Percentiles rank a stretch among this genome's conserved stretches.
Evolutionary conservation across 116 monocot species (phyloP).

Genomic region (Papilionanthe hybrid): DNA sequence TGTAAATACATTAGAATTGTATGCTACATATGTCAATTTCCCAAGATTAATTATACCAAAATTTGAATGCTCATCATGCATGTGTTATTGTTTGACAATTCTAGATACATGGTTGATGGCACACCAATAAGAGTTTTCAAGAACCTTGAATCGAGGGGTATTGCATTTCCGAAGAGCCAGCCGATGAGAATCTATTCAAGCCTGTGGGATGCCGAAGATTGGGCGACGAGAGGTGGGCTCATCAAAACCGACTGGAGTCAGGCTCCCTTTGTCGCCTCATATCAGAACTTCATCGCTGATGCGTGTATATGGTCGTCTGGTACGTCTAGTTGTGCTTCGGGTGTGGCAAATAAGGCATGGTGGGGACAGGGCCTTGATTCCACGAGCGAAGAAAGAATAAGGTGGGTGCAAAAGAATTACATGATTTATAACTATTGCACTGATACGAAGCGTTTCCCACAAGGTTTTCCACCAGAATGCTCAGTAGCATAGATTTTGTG

Average conservation of each 20-base stretch:
- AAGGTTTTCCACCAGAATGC: conserved; percentile 48
- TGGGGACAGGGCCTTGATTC: conserved; percentile 36
- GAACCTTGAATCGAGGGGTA: conserved; percentile 40
- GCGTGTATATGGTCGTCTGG: conserved; percentile 38
- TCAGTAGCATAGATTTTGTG: conserved; percentile 12
- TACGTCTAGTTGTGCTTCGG: conserved; percentile 20
- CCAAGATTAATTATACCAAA: neutral
- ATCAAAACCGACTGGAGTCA: conserved; percentile 58
- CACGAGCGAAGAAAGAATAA: conserved; percentile 22
- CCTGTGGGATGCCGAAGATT: conserved; percentile 69
- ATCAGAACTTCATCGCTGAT: conserved; percentile 49
- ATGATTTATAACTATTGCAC: conserved; percentile 51
- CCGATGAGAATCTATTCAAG: conserved; percentile 64
- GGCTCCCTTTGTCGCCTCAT: conserved; percentile 48
- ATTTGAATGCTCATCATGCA: neutral
- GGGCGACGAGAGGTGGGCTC: conserved; percentile 59
- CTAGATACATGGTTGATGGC: conserved; percentile 54
- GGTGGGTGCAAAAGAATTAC: conserved; percentile 41
- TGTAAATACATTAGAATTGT: too few species aligned
- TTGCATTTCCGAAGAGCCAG: conserved; percentile 56
- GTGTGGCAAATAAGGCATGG: conserved; percentile 19
- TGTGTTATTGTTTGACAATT: neutral
- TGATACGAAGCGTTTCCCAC: conserved; percentile 41
- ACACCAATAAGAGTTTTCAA: conserved; percentile 56
- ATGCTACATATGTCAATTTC: too few species aligned